These are phyloP conservation scores for Kockovaella imperatae DNA, from an alignment of 768 basidiomycete genomes.

Conservation along the genomic window DNA sequence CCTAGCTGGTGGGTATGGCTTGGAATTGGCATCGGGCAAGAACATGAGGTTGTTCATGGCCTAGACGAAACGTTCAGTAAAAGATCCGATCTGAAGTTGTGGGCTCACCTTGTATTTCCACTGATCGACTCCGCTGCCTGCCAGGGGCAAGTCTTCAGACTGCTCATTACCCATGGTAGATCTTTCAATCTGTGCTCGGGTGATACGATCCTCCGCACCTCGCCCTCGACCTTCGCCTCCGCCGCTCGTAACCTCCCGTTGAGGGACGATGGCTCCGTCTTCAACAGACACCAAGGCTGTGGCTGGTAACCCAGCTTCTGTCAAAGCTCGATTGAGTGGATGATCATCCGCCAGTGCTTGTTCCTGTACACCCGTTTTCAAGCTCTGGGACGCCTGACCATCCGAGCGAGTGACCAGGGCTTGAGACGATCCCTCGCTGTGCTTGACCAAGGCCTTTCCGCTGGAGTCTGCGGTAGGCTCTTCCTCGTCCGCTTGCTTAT, in stretches of 20 bases:
- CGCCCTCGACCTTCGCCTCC: slow-evolving; percentile 24
- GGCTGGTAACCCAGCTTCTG: slow-evolving; percentile 39
- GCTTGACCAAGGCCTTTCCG: not conserved
- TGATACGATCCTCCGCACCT: slow-evolving; percentile 22
- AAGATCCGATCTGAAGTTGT: not conserved
- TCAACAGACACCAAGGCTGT: slow-evolving; percentile 36
- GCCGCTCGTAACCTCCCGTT: slow-evolving; percentile 31
- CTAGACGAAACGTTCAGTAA: slow-evolving; percentile 46
- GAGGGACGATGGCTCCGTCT: slow-evolving; percentile 37
- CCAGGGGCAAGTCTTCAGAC: slow-evolving; percentile 14
- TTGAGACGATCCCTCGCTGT: slow-evolving; percentile 1
- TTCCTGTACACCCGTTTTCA: slow-evolving; percentile 4
- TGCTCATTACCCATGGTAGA: slow-evolving; percentile 34
- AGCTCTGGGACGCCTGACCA: not conserved
- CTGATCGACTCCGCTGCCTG: slow-evolving; percentile 28
- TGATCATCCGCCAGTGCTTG: slow-evolving; percentile 22
- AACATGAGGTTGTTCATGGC: slow-evolving; percentile 94
- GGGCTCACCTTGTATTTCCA: slow-evolving; percentile 42
- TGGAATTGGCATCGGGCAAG: slow-evolving; percentile 77
- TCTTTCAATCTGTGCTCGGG: slow-evolving; percentile 16
- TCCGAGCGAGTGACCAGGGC: slow-evolving; percentile 9
- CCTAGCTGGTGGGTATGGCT: slow-evolving; percentile 55
- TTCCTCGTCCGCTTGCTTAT: no score
- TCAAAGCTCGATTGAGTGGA: slow-evolving; percentile 38
- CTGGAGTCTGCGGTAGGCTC: not conserved